Evolutionary conservation across 805 yeast species (phyloP).

Genomic region (Monosporozyma aerobia): DNA sequence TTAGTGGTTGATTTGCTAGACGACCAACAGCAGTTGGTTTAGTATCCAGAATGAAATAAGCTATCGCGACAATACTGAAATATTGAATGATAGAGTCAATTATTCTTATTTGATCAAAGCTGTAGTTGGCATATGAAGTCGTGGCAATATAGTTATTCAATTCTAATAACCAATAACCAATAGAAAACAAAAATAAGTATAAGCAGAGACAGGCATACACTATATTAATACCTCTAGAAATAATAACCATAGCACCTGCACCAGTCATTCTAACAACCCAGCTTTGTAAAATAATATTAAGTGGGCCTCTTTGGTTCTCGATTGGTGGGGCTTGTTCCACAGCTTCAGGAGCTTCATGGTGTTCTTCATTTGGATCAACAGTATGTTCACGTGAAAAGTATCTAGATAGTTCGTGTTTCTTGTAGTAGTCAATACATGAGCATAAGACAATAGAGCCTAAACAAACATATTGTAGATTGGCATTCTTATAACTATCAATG

Average conservation of each 20-base stretch:
- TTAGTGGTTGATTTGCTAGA: neutral
- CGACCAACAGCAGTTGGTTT: neutral
- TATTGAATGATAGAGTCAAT: neutral
- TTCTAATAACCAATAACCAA: neutral
- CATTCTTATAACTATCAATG: conserved; percentile 5
- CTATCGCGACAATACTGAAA: neutral
- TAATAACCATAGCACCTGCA: neutral
- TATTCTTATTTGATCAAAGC: neutral
- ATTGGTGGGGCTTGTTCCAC: neutral
- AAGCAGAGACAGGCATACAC: neutral
- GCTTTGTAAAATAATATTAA: conserved; percentile 6
- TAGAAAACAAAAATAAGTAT: neutral
- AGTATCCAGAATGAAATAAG: neutral
- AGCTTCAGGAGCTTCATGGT: conserved; percentile 1
- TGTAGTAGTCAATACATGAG: conserved; percentile 12
- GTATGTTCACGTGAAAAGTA: conserved; percentile 15
- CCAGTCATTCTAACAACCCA: conserved; percentile 1
- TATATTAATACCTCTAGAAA: neutral
- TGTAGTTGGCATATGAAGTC: neutral
- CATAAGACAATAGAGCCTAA: conserved; percentile 11
- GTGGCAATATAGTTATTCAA: neutral
- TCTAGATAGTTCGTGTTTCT: conserved; percentile 9
- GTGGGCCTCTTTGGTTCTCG: neutral
- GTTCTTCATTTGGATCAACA: conserved; percentile 10
- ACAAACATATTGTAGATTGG: conserved; percentile 18